Conservation (phyloP, 2,329 filamentous ascomycete species). For the Elsinoe perseae region DNA sequence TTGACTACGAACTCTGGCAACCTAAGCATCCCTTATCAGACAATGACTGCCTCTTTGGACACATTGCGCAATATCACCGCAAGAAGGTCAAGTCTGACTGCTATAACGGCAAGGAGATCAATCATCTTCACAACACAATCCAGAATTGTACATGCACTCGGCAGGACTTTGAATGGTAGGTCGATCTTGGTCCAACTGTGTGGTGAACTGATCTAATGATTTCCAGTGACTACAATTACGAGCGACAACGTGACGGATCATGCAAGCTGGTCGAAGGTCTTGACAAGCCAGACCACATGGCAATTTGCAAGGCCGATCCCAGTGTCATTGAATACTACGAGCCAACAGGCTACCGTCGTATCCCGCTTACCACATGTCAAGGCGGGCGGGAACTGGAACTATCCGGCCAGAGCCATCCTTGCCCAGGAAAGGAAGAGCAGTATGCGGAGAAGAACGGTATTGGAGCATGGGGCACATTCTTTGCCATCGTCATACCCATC, state of each 20-base stretch:
- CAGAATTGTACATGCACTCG: conserved; percentile 76
- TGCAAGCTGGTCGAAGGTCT: conserved; percentile 72
- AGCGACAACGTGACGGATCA: conserved; percentile 66
- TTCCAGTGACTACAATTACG: conserved; percentile 81
- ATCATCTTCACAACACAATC: conserved; percentile 59
- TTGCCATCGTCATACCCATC: conserved; percentile 73
- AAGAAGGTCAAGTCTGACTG: conserved; percentile 75
- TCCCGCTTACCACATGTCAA: conserved; percentile 80
- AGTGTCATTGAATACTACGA: conserved; percentile 71
- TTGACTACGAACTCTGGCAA: conserved; percentile 80
- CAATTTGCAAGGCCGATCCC: conserved; percentile 55
- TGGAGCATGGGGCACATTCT: conserved; percentile 69
- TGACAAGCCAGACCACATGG: conserved; percentile 52
- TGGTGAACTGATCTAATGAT: too few relatives aligned
- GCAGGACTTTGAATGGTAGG: conserved; percentile 87
- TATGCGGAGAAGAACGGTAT: conserved; percentile 65
- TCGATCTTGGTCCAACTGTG: too few relatives aligned
- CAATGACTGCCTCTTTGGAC: conserved; percentile 84
- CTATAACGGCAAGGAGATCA: conserved; percentile 68
- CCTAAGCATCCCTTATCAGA: conserved; percentile 73
- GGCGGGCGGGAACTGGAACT: conserved; percentile 71
- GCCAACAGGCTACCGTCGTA: conserved; percentile 78
- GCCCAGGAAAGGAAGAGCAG: conserved; percentile 73
- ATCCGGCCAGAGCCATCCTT: conserved; percentile 53
- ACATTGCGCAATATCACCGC: conserved; percentile 79